Evolutionary conservation across 768 basidiomycete species (phyloP).

Genomic region (Podaxis carcinomalis): DNA sequence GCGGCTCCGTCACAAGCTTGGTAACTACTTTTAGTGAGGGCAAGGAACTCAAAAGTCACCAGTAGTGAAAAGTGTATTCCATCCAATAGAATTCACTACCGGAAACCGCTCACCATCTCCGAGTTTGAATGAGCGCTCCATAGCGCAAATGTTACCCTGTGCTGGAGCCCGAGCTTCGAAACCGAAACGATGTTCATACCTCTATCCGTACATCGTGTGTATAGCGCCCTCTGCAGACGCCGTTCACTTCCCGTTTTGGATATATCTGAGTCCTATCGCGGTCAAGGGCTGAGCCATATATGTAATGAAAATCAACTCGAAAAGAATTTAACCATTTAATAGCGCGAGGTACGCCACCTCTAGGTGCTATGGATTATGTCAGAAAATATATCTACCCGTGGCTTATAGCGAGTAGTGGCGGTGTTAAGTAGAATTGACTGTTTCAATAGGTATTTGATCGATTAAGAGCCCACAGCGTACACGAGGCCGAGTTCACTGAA

Average conservation of each 20-base stretch:
- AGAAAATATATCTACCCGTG: neutral
- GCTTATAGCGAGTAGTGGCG: neutral
- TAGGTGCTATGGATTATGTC: neutral
- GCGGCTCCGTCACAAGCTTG: neutral
- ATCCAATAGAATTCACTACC: neutral
- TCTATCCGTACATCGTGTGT: neutral
- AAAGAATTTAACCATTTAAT: neutral
- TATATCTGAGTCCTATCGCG: neutral
- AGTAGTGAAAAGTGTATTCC: neutral
- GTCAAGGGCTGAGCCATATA: neutral
- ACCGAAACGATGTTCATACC: neutral
- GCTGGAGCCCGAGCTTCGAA: neutral
- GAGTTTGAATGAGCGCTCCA: neutral
- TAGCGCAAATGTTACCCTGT: neutral
- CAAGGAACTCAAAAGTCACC: too few species aligned
- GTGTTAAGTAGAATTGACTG: neutral
- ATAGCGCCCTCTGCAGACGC: neutral
- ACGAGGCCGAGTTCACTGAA: neutral
- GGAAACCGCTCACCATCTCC: neutral
- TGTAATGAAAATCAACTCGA: neutral
- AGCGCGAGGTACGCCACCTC: neutral
- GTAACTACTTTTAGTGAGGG: too few species aligned
- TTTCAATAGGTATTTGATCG: neutral
- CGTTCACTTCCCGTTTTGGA: neutral
- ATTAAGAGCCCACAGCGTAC: neutral